Evolutionary conservation across 1,139 yeast genomes (phyloP), one percentile per base, ranked within the genome.

Genomic region (Debaryomyces coudertii): DNA sequence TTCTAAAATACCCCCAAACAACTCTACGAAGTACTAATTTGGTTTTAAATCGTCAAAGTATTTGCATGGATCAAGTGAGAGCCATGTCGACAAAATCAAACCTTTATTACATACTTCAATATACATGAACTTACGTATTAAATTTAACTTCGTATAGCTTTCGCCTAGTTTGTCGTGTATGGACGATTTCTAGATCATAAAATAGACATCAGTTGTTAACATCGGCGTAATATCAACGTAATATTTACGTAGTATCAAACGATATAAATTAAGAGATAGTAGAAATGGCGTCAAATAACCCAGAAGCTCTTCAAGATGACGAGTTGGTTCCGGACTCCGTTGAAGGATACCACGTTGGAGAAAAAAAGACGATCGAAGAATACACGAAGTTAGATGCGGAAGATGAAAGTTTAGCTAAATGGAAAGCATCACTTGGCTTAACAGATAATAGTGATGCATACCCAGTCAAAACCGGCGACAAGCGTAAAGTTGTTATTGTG

Each of bases 361-460:
- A 86, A 53, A 90, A 90, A 73, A 90, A 90, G 63, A 87, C 96
- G 29, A 78, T 90, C 47, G 92, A 82, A 43, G 97, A 90, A 63
- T 90, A 90, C 67, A 81, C 87, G 50, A 79, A 83, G 51, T 68
- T 90, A 55, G 98, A 90, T 63, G 95, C 95, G 6, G 89, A 90
- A 56, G 98, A 90, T 63, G 97, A 89, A 66, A 86, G 95, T 36
- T 75, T 92, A 55, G 89, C 87, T 53, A 89, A 88, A 65, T 92
- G 98, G 98, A 92, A 92, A 68, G 90, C 85, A 47, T 87, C 96
- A 1, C 73, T 92, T 35, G 98, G 98, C 0, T 73, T 90, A 50
- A 63, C 82, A 31, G 68, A 73, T 22, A 75, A 71, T 50, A 63
- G 76, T 4, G 75, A 81, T 5, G 80, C 84, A 31, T 73, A 85